phyloP scores from a whole-genome alignment of 1,139 yeast genomes.

The Diutina sp. region DNA sequence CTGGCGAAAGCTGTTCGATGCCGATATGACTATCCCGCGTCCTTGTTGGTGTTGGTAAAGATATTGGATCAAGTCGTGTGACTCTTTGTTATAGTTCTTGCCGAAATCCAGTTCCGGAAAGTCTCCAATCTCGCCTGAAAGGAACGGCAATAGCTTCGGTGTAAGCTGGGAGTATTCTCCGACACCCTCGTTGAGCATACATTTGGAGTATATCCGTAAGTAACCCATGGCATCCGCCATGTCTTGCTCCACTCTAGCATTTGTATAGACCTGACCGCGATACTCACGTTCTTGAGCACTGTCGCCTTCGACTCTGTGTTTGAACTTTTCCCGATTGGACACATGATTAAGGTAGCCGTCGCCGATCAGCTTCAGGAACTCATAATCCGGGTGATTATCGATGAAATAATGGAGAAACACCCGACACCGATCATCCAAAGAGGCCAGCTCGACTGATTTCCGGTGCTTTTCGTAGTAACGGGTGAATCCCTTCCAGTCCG shows the following conservation, averaged over 20 bases:
- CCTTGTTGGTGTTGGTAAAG: constrained; percentile 16
- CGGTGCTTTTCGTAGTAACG: background rate
- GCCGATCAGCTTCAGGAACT: background rate
- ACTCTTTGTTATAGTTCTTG: constrained; percentile 5
- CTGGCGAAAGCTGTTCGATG: constrained; percentile 17
- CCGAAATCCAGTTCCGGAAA: constrained; percentile 5
- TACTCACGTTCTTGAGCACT: background rate
- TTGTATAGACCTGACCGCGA: constrained; percentile 6
- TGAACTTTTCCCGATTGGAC: background rate
- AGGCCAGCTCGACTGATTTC: background rate
- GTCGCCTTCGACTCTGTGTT: background rate
- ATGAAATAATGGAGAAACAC: background rate
- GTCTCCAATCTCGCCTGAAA: constrained; percentile 9
- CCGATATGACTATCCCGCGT: constrained; percentile 28
- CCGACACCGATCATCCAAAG: background rate
- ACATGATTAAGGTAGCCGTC: background rate
- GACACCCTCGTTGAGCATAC: constrained; percentile 14
- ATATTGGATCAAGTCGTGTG: constrained; percentile 10
- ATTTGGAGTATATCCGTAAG: constrained; percentile 22
- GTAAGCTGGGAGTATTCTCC: background rate
- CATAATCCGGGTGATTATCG: background rate
- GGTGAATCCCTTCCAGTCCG: background rate
- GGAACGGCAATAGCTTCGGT: constrained; percentile 16
- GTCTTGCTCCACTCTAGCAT: constrained; percentile 9
- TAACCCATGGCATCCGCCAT: constrained; percentile 27